These are phyloP conservation scores for Fusarium falciforme DNA, from an alignment of 2,329 filamentous ascomycete genomes.

Conservation along the genomic window DNA sequence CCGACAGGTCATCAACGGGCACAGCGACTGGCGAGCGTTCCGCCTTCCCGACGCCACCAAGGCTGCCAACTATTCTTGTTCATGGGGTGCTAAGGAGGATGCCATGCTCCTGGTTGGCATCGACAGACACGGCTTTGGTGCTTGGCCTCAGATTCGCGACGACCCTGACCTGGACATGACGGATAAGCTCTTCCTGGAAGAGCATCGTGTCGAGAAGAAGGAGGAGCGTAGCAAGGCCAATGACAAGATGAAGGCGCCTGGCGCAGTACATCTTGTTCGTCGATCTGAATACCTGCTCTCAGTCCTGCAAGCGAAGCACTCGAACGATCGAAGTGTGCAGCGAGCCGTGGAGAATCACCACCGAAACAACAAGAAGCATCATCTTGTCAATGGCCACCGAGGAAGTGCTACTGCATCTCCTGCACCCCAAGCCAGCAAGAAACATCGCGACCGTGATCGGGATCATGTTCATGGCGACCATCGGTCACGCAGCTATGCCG, in stretches of 20 bases:
- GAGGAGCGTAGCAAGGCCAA: slow-evolving; percentile 86
- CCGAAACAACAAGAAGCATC: slow-evolving; percentile 87
- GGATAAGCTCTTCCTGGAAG: slow-evolving; percentile 96
- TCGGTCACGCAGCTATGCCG: slow-evolving; percentile 62
- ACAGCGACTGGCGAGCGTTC: slow-evolving; percentile 80
- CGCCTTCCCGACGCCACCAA: slow-evolving; percentile 93
- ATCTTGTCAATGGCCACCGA: slow-evolving; percentile 69
- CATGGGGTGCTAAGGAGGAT: slow-evolving; percentile 94
- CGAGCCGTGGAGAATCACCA: slow-evolving; percentile 91
- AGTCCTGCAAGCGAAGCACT: slow-evolving; percentile 89
- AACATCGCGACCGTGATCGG: slow-evolving; percentile 61
- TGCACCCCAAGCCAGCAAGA: slow-evolving; percentile 62
- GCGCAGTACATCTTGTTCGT: slow-evolving; percentile 96
- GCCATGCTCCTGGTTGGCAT: slow-evolving; percentile 98
- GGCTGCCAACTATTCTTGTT: slow-evolving; percentile 87
- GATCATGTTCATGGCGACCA: slow-evolving; percentile 60
- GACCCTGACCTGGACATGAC: slow-evolving; percentile 85
- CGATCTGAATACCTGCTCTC: slow-evolving; percentile 95
- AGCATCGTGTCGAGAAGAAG: slow-evolving; percentile 98
- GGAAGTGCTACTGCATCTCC: slow-evolving; percentile 78
- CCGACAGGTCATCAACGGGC: slow-evolving; percentile 75
- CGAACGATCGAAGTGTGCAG: slow-evolving; percentile 79
- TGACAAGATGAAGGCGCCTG: slow-evolving; percentile 87
- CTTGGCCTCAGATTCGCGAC: slow-evolving; percentile 94
- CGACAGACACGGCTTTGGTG: slow-evolving; percentile 91